A percentile compares a stretch with the other conserved stretches of the same genome.
Evolutionary conservation across 148 eudicot genomes (phyloP).

Genomic region (Rhododendron mucronatum): DNA sequence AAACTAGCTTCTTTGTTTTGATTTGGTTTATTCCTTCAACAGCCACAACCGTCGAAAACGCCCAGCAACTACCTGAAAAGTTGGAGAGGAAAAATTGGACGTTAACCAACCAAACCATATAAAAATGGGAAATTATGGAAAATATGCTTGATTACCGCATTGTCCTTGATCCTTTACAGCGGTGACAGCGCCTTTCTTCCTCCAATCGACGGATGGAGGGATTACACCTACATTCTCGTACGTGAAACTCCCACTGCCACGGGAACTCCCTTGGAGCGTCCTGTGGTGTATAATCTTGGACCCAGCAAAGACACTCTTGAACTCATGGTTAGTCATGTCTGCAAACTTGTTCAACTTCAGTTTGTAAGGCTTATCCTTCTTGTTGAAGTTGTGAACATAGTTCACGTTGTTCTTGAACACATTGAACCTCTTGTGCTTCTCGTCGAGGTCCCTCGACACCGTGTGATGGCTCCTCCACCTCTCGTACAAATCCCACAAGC

Average conservation of each 20-base stretch:
- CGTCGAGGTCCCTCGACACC: constrained; percentile 61
- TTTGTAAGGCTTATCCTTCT: constrained; percentile 82
- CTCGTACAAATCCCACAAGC: constrained; percentile 78
- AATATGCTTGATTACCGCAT: constrained; percentile 46
- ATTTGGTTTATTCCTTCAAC: constrained; percentile 92
- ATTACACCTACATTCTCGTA: constrained; percentile 46
- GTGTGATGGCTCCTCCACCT: constrained; percentile 97
- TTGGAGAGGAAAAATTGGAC: background rate
- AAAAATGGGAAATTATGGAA: background rate
- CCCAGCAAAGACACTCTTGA: constrained; percentile 48
- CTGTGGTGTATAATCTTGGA: constrained; percentile 64
- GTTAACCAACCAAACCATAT: background rate
- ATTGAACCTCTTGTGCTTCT: constrained; percentile 71
- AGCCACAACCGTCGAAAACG: constrained; percentile 75
- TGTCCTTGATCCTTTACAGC: constrained; percentile 82
- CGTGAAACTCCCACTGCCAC: constrained; percentile 38
- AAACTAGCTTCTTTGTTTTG: constrained; percentile 64
- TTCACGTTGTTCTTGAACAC: constrained; percentile 81
- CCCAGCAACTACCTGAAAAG: constrained; percentile 91
- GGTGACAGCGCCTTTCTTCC: constrained; percentile 72
- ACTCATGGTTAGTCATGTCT: constrained; percentile 86
- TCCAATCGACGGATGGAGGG: constrained; percentile 80
- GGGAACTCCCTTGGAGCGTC: constrained; percentile 47
- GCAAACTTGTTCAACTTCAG: constrained; percentile 81
- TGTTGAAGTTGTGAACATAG: constrained; percentile 56